Evolutionary conservation across 2,329 filamentous ascomycete species (phyloP).

Genomic region (Aspergillus fumigatiaffinis): DNA sequence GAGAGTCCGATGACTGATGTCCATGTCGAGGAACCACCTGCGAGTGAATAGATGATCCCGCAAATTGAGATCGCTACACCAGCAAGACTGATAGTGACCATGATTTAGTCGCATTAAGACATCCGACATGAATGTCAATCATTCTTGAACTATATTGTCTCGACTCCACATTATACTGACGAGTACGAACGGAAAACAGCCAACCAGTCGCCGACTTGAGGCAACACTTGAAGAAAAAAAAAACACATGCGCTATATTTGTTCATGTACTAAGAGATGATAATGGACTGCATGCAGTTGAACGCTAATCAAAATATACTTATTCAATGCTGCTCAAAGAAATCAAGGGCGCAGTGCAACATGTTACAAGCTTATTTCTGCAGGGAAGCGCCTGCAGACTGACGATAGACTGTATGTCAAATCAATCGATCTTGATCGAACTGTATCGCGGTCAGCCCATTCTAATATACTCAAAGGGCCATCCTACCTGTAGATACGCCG

Average conservation of each 20-base stretch:
- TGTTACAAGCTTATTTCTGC: background rate
- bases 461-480: slow-evolving; percentile 22
- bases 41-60: no score
- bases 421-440: slow-evolving; percentile 34
- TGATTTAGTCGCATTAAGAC: background rate
- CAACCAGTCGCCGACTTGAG: background rate
- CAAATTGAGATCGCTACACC: background rate
- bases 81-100: no score
- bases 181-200: background rate
- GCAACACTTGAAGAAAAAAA: background rate
- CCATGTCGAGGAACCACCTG: no score
- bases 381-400: background rate
- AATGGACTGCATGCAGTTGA: background rate
- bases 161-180: background rate
- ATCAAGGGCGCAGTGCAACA: background rate
- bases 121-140: background rate
- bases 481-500: slow-evolving; percentile 74
- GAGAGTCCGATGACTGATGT: no score
- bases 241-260: background rate
- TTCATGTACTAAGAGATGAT: background rate
- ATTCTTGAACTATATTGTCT: background rate
- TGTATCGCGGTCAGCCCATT: slow-evolving; percentile 13
- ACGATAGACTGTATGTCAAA: background rate
- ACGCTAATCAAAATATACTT: background rate
- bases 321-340: background rate